Evolutionary conservation across 2,329 filamentous ascomycete species (phyloP).

Genomic region (Exserohilum rostratum): DNA sequence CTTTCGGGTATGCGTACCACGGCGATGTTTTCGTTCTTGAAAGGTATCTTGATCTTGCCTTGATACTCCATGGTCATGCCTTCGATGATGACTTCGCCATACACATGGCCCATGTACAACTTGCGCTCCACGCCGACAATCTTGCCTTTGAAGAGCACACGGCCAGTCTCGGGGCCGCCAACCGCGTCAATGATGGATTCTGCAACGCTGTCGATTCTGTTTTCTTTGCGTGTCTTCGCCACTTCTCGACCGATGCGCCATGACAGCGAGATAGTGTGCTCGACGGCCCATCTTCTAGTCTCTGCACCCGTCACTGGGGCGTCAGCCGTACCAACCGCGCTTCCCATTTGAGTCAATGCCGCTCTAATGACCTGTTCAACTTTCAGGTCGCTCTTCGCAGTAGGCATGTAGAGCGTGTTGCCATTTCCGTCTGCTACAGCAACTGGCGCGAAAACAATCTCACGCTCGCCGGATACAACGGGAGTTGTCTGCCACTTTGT

Average conservation of each 20-base stretch:
- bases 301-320: constrained; percentile 47
- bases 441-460: constrained; percentile 49
- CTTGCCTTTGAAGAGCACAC: constrained; percentile 54
- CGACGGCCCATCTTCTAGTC: constrained; percentile 47
- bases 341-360: constrained; percentile 46
- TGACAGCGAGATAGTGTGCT: constrained; percentile 47
- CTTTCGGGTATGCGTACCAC: constrained; percentile 50
- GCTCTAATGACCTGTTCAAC: constrained; percentile 48
- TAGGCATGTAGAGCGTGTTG: constrained; percentile 49
- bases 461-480: constrained; percentile 50
- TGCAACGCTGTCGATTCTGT: constrained; percentile 45
- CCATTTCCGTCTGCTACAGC: constrained; percentile 51
- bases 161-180: constrained; percentile 45
- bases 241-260: constrained; percentile 50
- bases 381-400: constrained; percentile 46
- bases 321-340: constrained; percentile 45
- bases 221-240: constrained; percentile 41
- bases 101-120: constrained; percentile 51
- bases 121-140: constrained; percentile 53
- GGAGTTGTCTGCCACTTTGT: constrained; percentile 54
- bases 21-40: constrained; percentile 78
- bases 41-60: constrained; percentile 67
- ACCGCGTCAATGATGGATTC: constrained; percentile 52
- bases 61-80: constrained; percentile 31
- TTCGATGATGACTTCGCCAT: constrained; percentile 51